Conservation (phyloP, 1,284 basidiomycete species). For the Neolentinus lepideus region DNA sequence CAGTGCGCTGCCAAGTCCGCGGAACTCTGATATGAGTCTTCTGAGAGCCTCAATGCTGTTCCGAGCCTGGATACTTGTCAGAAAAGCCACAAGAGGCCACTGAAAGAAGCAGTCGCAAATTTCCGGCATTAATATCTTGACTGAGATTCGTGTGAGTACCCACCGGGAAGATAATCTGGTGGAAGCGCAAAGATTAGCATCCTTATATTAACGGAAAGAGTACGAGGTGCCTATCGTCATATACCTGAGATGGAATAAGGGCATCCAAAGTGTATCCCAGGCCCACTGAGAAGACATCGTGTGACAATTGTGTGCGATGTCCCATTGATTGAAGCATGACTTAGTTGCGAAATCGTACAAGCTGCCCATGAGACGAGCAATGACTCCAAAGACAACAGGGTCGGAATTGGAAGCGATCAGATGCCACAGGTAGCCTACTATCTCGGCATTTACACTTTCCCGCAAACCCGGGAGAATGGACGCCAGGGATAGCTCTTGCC, state of each 20-base stretch:
- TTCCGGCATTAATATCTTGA: neutral
- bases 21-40: neutral
- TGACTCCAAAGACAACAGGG: neutral
- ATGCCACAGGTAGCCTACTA: neutral
- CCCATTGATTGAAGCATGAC: neutral
- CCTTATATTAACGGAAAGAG: too few species aligned
- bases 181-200: too few species aligned
- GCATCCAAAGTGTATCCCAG: neutral
- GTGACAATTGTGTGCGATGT: neutral
- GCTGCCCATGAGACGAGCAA: neutral
- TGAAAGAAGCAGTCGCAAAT: neutral
- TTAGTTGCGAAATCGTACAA: neutral
- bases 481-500: neutral
- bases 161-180: neutral
- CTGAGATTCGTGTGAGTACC: neutral
- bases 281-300: neutral
- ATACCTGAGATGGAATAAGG: neutral
- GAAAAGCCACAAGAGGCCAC: neutral
- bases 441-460: neutral
- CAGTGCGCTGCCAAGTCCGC: neutral
- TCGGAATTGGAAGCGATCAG: neutral
- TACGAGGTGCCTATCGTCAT: neutral
- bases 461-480: neutral
- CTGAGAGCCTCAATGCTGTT: neutral
- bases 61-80: neutral